Conservation (phyloP, 495 filamentous ascomycete species). For the Aspergillus nidulans region DNA sequence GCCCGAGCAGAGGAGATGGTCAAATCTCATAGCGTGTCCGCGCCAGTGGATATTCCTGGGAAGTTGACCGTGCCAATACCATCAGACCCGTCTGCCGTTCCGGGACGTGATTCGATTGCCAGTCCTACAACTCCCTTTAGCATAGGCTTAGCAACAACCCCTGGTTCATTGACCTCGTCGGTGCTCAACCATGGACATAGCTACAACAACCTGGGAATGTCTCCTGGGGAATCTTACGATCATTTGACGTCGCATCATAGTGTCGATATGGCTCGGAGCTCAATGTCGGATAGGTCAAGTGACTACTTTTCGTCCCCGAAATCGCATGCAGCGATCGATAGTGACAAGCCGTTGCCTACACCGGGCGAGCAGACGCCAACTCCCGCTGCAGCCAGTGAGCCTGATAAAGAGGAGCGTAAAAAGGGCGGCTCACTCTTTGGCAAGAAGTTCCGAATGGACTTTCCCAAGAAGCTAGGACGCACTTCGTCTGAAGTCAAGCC, state of each 20-base stretch:
- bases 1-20: slow-evolving; percentile 54
- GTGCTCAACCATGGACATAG: slow-evolving; percentile 19
- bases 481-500: slow-evolving; percentile 77
- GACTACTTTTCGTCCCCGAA: slow-evolving; percentile 63
- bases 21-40: slow-evolving; percentile 52
- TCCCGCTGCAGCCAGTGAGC: slow-evolving; percentile 53
- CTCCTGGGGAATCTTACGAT: slow-evolving; percentile 23
- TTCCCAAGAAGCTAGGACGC: slow-evolving; percentile 79
- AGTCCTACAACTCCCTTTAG: slow-evolving; percentile 65
- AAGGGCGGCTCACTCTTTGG: slow-evolving; percentile 66
- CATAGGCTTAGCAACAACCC: slow-evolving; percentile 73
- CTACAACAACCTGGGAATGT: slow-evolving; percentile 32
- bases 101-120: slow-evolving; percentile 56
- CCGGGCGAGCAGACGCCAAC: slow-evolving; percentile 47
- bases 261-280: slow-evolving; percentile 42
- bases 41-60: slow-evolving; percentile 67
- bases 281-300: slow-evolving; percentile 45
- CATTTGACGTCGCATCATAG: slow-evolving; percentile 24
- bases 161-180: slow-evolving; percentile 32
- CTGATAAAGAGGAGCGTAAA: slow-evolving; percentile 69
- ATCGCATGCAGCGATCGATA: slow-evolving; percentile 24
- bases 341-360: slow-evolving; percentile 30
- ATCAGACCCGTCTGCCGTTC: slow-evolving; percentile 47
- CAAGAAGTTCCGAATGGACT: slow-evolving; percentile 84
- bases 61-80: slow-evolving; percentile 44